Conservation (phyloP, 2,329 filamentous ascomycete genomes). For the Teratosphaeria destructans region DNA sequence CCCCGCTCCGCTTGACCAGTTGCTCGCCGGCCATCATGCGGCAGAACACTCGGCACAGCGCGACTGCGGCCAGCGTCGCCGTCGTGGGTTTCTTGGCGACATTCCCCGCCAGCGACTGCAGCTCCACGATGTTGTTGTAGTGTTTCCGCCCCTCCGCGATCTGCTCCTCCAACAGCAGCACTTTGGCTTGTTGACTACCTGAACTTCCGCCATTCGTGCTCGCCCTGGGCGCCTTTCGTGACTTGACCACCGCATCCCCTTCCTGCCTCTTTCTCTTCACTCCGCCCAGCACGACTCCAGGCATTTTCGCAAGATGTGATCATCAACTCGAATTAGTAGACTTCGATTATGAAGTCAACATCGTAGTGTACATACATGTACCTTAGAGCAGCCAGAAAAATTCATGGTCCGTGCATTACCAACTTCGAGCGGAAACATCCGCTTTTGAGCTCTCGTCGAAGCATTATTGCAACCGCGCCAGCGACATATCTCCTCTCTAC, state of each 20-base stretch:
- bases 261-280: slow-evolving; percentile 36
- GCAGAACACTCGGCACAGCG: slow-evolving; percentile 78
- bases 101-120: slow-evolving; percentile 48
- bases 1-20: slow-evolving; percentile 53
- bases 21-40: slow-evolving; percentile 65
- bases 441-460: neutral
- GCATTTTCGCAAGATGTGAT: slow-evolving; percentile 21
- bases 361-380: neutral
- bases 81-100: slow-evolving; percentile 44
- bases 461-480: neutral
- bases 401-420: neutral
- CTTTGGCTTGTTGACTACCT: slow-evolving; percentile 44
- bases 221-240: slow-evolving; percentile 28
- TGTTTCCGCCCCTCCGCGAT: slow-evolving; percentile 79
- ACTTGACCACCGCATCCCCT: slow-evolving; percentile 20
- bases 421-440: neutral
- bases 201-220: slow-evolving; percentile 28
- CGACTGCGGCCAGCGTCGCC: slow-evolving; percentile 54
- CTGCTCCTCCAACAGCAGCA: slow-evolving; percentile 66
- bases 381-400: neutral
- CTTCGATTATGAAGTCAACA: neutral
- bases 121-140: slow-evolving; percentile 76
- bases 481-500: neutral
- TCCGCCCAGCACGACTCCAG: slow-evolving; percentile 18
- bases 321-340: neutral